Evolutionary conservation across 768 basidiomycete species (phyloP), one percentile per base, ranked within the genome.

Genomic region (Paxillus rubicundulus): DNA sequence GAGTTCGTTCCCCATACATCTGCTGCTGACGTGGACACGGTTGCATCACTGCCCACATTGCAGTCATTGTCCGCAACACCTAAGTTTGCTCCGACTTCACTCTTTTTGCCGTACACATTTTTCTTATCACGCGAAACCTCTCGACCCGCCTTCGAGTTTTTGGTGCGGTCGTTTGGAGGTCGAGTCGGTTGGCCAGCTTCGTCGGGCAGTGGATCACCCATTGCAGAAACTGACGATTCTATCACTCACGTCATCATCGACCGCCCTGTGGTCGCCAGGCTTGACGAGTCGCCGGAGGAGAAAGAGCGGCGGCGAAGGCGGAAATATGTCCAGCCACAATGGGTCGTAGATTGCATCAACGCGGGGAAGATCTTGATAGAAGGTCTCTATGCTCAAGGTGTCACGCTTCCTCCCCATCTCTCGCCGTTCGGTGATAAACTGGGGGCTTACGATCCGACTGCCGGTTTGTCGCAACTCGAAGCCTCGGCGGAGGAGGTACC

Each of bases 181-280:
- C 82, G 84, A 42, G 85, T 97, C 60, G 92, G 96, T 39, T 97
- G 94, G 94, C 84, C 91, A 36, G 61, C 78, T 32, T 85, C 90
- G 4, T 86, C 87, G 41, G 94, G 92, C 30, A 77, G 80, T 51
- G 92, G 92, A 18, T 93, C 92, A 4, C 86, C 90, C 0, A 77
- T 87, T 61, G 78, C 83, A 30, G 90, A 92, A 70, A 73, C 72
- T 45, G 92, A 97, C 65, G 79, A 84, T 38, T 80, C 81, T 12
- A 94, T 99, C 61, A 98, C 97, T 1, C 97, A 98, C 71, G 86
- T 98, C 56, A 84, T 99, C 61, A 87, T 97, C 61, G 97, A 99
- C 68, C 81, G 97, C 40, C 96, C 97, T 2, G 56, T 82, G 32
- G 71, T 78, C 10, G 74, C 74, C 55, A 74, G 70, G 56, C 46